Evolutionary conservation across 2,329 filamentous ascomycete genomes (phyloP), one percentile per base, ranked within the genome.

Genomic region (Zasmidium cellare): DNA sequence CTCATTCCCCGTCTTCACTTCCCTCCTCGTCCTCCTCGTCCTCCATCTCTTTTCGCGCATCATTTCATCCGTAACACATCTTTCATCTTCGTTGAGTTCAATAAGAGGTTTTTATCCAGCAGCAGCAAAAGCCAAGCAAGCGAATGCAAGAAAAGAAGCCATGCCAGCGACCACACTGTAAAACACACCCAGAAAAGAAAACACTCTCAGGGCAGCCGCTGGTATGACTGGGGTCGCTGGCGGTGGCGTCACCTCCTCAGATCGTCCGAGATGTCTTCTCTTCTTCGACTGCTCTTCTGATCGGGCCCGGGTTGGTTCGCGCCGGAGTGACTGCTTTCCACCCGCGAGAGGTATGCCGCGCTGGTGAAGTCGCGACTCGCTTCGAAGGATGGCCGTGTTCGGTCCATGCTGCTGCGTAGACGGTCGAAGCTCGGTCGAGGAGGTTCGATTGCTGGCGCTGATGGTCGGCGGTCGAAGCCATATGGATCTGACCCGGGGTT

Each of bases 351-450:
- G 71, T 93, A 87, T 38, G 91, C 91, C 14, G 92, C 92, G 24
- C 90, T 92, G 0, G 93, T 96, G 70, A 97, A 96, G 69, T 97
- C 94, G 68, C 87, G 89, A 73, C 88, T 94, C 38, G 86, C 86
- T 75, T 97, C 93, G 72, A 91, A 96, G 73, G 90, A 93, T 11
- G 89, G 84, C 66, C 92, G 83, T 18, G 91, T 85, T 23, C 88
- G 86, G 70, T 97, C 94, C 85, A 96, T 93, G 0, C 91, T 96
- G 62, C 87, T 86, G 51, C 92, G 84, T 68, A 96, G 85, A 55
- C 92, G 85, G 70, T 97, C 93, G 72, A 90, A 96, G n/a, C 91
- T 96, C 44, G 91, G 91, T 63, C 91, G 82, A 3, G 87, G 82
- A 60, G 88, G 82, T 62, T 92, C 88, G 45, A 86, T 79, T 5